Evolutionary conservation across 2,329 filamentous ascomycete species (phyloP).

Genomic region (Talaromyces amestolkiae): DNA sequence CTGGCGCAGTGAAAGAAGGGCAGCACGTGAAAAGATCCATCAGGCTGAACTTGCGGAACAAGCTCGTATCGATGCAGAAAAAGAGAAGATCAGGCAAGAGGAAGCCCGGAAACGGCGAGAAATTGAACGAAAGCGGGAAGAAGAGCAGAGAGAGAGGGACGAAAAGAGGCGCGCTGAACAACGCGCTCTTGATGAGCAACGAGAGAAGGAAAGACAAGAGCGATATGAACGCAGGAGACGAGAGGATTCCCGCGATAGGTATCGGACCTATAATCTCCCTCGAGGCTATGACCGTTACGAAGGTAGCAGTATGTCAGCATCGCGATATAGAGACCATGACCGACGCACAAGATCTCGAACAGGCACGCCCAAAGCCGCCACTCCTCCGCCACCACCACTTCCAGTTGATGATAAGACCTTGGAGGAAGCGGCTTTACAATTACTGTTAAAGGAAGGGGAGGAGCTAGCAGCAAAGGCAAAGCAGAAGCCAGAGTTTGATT

Average conservation of each 20-base stretch:
- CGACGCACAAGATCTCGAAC: slow-evolving; percentile 30
- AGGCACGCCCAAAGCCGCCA: slow-evolving; percentile 34
- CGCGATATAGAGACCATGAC: slow-evolving; percentile 31
- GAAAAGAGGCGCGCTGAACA: slow-evolving; percentile 52
- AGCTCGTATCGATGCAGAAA: slow-evolving; percentile 49
- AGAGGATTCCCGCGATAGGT: slow-evolving; percentile 43
- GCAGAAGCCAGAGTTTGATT: slow-evolving; percentile 53
- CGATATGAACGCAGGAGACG: slow-evolving; percentile 44
- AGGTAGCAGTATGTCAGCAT: slow-evolving; percentile 16
- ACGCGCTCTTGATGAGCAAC: slow-evolving; percentile 52
- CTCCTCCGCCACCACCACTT: slow-evolving; percentile 25
- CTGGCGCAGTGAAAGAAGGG: slow-evolving; percentile 52
- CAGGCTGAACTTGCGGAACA: slow-evolving; percentile 53
- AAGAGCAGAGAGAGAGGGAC: slow-evolving; percentile 48
- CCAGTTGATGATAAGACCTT: slow-evolving; percentile 54
- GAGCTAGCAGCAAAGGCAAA: slow-evolving; percentile 53
- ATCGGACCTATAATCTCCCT: slow-evolving; percentile 26
- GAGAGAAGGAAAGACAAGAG: slow-evolving; percentile 51
- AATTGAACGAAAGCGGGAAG: slow-evolving; percentile 44
- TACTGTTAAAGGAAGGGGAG: slow-evolving; percentile 55
- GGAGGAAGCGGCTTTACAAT: slow-evolving; percentile 54
- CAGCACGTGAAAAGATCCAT: slow-evolving; percentile 51
- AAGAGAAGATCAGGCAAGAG: slow-evolving; percentile 41
- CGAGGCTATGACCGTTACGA: slow-evolving; percentile 21
- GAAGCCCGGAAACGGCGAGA: slow-evolving; percentile 45